Conservation (phyloP, 192 early-diverging fungal genomes). For the Haplosporangium gracile region DNA sequence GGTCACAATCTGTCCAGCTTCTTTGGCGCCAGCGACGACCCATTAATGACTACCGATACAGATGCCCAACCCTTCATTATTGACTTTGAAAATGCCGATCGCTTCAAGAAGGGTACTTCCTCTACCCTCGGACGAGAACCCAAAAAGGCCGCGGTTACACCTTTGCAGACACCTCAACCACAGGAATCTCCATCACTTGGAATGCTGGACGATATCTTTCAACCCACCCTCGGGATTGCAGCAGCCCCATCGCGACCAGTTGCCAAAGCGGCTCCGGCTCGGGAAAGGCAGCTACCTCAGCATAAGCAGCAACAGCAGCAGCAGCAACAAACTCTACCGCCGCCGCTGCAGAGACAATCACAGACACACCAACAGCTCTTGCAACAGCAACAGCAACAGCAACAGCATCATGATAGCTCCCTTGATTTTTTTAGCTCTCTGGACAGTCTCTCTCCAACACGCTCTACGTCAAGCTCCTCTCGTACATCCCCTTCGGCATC, state of each 20-base stretch:
- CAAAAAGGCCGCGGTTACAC: neutral
- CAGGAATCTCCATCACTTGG: slow-evolving; percentile 13
- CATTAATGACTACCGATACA: neutral
- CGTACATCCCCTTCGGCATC: slow-evolving; percentile 7
- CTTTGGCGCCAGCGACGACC: neutral
- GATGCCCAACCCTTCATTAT: slow-evolving; percentile 17
- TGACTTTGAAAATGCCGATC: slow-evolving; percentile 18
- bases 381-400: too few relatives aligned
- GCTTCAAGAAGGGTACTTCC: neutral
- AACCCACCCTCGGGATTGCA: slow-evolving; percentile 19
- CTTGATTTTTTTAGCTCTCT: slow-evolving; percentile 40
- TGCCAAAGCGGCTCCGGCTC: neutral
- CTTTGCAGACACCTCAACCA: neutral
- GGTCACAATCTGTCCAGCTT: neutral
- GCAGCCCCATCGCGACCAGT: slow-evolving; percentile 4
- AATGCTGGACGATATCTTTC: slow-evolving; percentile 43
- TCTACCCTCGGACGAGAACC: neutral
- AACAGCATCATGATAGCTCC: slow-evolving; percentile 24
- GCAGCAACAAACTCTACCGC: neutral
- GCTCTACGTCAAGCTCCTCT: neutral
- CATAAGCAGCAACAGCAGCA: neutral
- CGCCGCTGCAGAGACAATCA: slow-evolving; percentile 1
- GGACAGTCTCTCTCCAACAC: slow-evolving; percentile 10
- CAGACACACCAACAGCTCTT: slow-evolving; percentile 17
- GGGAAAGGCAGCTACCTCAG: slow-evolving; percentile 5